Percentiles rank a stretch among this genome's conserved stretches.
These are phyloP conservation scores for Dendrocalamus sinicus DNA, from an alignment of 176 grass and related monocot genomes.

Conservation along the genomic window DNA sequence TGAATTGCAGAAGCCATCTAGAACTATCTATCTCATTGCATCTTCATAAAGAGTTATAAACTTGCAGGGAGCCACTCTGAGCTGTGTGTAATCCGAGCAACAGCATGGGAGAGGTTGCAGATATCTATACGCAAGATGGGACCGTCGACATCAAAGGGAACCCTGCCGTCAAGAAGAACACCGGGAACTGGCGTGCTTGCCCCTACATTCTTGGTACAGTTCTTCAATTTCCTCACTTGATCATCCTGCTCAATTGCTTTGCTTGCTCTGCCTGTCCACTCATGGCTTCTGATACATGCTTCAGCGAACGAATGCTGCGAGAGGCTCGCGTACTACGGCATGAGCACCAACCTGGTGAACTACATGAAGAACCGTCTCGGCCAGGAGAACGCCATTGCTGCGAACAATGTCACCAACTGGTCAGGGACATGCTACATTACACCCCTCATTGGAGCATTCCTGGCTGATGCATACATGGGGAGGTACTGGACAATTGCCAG, in stretches of 20 bases:
- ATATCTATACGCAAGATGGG: slow-evolving; percentile 78
- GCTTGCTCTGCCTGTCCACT: not conserved
- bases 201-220: slow-evolving; percentile 81
- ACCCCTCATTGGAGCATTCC: slow-evolving; percentile 73
- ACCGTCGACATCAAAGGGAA: slow-evolving; percentile 81
- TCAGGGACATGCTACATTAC: slow-evolving; percentile 76
- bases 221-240: not conserved
- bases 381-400: slow-evolving; percentile 45
- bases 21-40: not conserved
- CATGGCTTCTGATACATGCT: not conserved
- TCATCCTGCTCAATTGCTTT: not conserved
- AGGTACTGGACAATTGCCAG: slow-evolving; percentile 73
- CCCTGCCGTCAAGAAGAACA: slow-evolving; percentile 56
- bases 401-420: slow-evolving; percentile 89
- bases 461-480: slow-evolving; percentile 84
- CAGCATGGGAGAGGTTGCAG: slow-evolving; percentile 56
- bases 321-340: slow-evolving; percentile 81
- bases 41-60: not conserved
- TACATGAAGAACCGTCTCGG: slow-evolving; percentile 67
- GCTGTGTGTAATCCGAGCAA: not conserved
- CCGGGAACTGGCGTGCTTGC: slow-evolving; percentile 80
- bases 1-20: not conserved
- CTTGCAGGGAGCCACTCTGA: slow-evolving; percentile 31
- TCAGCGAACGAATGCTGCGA: slow-evolving; percentile 89
- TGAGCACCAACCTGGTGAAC: slow-evolving; percentile 91